These are phyloP conservation scores for Oehlia diaphana DNA, from an alignment of 192 early-diverging fungal genomes.

Conservation along the genomic window DNA sequence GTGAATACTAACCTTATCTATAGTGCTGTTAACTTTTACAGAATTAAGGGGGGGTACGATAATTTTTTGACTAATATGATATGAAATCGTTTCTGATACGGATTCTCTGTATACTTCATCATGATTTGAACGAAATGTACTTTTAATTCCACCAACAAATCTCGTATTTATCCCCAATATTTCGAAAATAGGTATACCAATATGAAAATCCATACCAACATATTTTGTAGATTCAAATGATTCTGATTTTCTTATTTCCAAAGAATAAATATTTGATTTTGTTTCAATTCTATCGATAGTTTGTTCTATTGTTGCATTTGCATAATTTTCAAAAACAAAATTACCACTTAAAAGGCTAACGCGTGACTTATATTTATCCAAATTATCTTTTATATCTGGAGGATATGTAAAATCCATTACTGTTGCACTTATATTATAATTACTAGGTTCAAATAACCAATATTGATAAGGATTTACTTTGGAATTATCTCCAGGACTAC, in stretches of 20 bases:
- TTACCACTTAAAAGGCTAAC: not conserved
- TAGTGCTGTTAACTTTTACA: not conserved
- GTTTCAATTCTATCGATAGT: not conserved
- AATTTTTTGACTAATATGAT: not conserved
- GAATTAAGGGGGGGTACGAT: not conserved
- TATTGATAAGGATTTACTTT: not conserved
- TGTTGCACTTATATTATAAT: not conserved
- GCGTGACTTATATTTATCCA: not conserved
- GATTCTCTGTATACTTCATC: not conserved
- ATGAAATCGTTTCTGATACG: not conserved
- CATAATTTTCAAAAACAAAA: not conserved
- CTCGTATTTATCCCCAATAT: not conserved
- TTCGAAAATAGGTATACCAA: not conserved
- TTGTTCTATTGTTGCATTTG: not conserved
- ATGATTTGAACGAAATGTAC: not conserved
- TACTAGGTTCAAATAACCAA: not conserved
- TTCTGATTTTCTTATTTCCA: not conserved
- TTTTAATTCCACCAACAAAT: not conserved
- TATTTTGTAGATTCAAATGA: not conserved
- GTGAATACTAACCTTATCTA: not conserved
- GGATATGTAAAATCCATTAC: not conserved
- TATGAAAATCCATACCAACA: not conserved
- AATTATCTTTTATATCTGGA: not conserved
- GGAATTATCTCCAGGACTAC: not conserved
- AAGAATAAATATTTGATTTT: not conserved